phyloP scores from a whole-genome alignment of 129 eudicot species.

The Flaveria trinervia region DNA sequence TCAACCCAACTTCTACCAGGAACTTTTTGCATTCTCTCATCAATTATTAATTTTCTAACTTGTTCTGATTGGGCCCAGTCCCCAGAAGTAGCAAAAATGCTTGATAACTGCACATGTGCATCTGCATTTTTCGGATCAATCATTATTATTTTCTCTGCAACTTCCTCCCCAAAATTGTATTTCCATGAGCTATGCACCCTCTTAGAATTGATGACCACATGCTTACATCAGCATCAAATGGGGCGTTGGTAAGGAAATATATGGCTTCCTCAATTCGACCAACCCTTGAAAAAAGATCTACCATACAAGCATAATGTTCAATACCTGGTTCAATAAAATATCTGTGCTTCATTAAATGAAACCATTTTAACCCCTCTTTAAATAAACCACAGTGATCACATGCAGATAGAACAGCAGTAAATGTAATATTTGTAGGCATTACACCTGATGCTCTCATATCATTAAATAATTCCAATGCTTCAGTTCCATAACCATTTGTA shows the following conservation, averaged over 20 bases:
- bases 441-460: conserved; percentile 56
- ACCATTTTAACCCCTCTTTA: conserved; percentile 81
- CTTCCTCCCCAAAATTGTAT: conserved; percentile 52
- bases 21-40: conserved; percentile 48
- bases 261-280: conserved; percentile 72
- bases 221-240: conserved; percentile 66
- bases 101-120: conserved; percentile 73
- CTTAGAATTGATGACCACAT: conserved; percentile 82
- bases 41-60: conserved; percentile 63
- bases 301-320: conserved; percentile 84
- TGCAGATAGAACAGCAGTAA: conserved; percentile 75
- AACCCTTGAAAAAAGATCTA: conserved; percentile 78
- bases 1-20: conserved; percentile 87
- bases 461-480: conserved; percentile 61
- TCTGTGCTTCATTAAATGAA: conserved; percentile 57
- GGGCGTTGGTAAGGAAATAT: conserved; percentile 53
- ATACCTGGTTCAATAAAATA: conserved; percentile 62
- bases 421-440: conserved; percentile 61
- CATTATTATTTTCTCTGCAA: conserved; percentile 47
- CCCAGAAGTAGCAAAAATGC: conserved; percentile 60
- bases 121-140: conserved; percentile 71
- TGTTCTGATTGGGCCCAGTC: conserved; percentile 68
- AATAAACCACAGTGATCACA: conserved; percentile 84
- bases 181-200: conserved; percentile 80
- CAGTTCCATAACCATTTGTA: conserved; percentile 73